Percentiles rank a stretch among this genome's conserved stretches.
These are phyloP conservation scores for Kwoniella bestiolae DNA, from an alignment of 768 basidiomycete species.

Conservation along the genomic window DNA sequence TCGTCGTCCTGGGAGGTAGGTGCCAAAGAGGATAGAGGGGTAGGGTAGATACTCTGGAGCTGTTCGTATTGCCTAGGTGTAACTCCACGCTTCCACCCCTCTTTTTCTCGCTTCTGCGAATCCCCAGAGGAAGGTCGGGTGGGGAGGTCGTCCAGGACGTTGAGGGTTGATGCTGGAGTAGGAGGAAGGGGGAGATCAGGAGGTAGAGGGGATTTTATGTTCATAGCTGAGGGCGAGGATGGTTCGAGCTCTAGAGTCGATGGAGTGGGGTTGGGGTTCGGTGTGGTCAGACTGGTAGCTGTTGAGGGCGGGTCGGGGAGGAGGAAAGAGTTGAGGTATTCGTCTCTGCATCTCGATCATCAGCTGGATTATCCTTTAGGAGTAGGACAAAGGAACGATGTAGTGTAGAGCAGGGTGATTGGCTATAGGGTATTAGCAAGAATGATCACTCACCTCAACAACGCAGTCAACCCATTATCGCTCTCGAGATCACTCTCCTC, in stretches of 20 bases:
- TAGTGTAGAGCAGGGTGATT: too few relatives aligned
- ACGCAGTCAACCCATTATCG: constrained; percentile 36
- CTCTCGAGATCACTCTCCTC: constrained; percentile 39
- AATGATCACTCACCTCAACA: constrained; percentile 43
- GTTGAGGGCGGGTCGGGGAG: constrained; percentile 23
- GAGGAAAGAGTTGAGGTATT: constrained; percentile 62
- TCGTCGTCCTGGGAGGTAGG: background rate
- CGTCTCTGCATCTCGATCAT: constrained; percentile 47
- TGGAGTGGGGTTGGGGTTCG: background rate
- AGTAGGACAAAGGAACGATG: too few relatives aligned
- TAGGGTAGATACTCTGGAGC: constrained; percentile 5
- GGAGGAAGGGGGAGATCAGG: background rate
- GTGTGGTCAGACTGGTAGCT: background rate
- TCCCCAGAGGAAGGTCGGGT: background rate
- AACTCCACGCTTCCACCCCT: constrained; percentile 4
- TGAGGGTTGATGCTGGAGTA: constrained; percentile 6
- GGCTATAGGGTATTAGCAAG: too few relatives aligned
- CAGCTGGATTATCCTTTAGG: too few relatives aligned
- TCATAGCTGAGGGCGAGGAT: background rate
- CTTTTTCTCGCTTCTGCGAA: background rate
- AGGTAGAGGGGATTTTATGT: background rate
- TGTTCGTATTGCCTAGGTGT: constrained; percentile 10
- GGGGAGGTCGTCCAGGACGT: background rate
- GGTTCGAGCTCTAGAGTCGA: background rate
- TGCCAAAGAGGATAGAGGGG: constrained; percentile 1